Evolutionary conservation across 2,329 filamentous ascomycete species (phyloP).

Genomic region (Botrytis fragariae): DNA sequence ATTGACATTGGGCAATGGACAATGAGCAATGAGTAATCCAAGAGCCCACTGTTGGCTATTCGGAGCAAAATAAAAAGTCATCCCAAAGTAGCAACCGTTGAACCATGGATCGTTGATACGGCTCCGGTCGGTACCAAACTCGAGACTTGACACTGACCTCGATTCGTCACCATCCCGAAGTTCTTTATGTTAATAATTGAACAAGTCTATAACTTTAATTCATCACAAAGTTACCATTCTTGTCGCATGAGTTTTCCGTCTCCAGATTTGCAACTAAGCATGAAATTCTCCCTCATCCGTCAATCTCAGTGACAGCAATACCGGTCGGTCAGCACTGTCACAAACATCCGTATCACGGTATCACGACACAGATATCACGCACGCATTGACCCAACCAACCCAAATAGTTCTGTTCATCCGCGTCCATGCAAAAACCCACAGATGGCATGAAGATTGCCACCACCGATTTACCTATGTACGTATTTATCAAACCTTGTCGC

Average conservation of each 20-base stretch:
- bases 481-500: not conserved
- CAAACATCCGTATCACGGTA: not conserved
- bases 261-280: not conserved
- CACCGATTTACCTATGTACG: not conserved
- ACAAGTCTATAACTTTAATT: not conserved
- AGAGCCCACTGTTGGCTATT: not conserved
- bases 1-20: not conserved
- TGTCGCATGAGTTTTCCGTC: not conserved
- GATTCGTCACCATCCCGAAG: not conserved
- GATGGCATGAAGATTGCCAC: not conserved
- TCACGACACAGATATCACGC: not conserved
- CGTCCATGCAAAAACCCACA: not conserved
- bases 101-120: not conserved
- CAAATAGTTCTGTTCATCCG: not conserved
- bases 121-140: not conserved
- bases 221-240: not conserved
- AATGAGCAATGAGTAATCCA: not conserved
- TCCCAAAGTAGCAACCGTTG: not conserved
- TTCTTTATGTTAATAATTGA: not conserved
- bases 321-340: not conserved
- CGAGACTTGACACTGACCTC: not conserved
- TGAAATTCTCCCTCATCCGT: not conserved
- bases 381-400: constrained; percentile 4
- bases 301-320: not conserved
- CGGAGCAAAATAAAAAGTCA: not conserved